A percentile compares a stretch with the other conserved stretches of the same genome.
phyloP scores from a whole-genome alignment of 1,284 basidiomycete genomes.

The Pyrrhoderma lamaoense region DNA sequence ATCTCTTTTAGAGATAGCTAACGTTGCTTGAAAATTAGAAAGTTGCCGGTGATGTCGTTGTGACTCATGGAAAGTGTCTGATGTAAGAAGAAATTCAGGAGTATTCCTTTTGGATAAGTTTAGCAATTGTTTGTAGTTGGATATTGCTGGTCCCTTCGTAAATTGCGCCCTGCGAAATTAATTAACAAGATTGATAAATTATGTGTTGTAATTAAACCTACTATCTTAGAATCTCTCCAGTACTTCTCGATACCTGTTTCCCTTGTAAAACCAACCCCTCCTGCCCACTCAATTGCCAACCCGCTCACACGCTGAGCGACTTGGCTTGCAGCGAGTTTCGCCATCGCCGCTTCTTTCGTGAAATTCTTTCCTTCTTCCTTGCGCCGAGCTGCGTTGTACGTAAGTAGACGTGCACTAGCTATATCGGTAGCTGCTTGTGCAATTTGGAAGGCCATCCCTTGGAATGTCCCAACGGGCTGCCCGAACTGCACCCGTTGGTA shows the following conservation, averaged over 20 bases:
- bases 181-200: neutral
- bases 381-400: conserved; percentile 92
- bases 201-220: conserved; percentile 31
- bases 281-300: conserved; percentile 93
- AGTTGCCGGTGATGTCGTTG: no score
- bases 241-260: conserved; percentile 94
- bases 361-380: conserved; percentile 89
- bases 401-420: conserved; percentile 86
- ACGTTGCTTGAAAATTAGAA: no score
- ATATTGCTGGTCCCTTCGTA: conserved; percentile 97
- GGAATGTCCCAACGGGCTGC: conserved; percentile 86
- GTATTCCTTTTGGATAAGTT: conserved; percentile 79
- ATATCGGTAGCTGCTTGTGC: conserved; percentile 85
- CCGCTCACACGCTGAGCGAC: conserved; percentile 88
- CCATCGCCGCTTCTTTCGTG: conserved; percentile 94
- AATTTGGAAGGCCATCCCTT: conserved; percentile 95
- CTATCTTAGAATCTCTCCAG: conserved; percentile 94
- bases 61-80: no score
- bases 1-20: no score
- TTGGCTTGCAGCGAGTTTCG: conserved; percentile 84
- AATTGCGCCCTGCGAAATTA: conserved; percentile 63
- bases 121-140: conserved; percentile 94
- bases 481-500: conserved; percentile 94
- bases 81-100: conserved; percentile 28
- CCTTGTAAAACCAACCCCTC: conserved; percentile 91